These are phyloP conservation scores for Chamaenerion angustifolium DNA, from an alignment of 345 rosid species.

Conservation along the genomic window DNA sequence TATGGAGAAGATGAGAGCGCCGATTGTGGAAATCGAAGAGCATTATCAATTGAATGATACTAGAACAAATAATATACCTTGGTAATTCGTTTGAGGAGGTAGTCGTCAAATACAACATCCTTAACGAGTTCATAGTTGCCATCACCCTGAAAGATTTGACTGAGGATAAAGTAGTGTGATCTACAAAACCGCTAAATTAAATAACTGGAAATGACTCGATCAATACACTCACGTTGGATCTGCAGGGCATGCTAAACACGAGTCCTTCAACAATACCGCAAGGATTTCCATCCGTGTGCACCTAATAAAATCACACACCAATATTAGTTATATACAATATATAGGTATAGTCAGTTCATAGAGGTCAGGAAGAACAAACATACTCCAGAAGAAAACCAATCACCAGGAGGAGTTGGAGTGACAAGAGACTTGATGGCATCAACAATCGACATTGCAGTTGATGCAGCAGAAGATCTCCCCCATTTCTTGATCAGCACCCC, in stretches of 20 bases:
- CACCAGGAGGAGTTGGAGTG: slow-evolving; percentile 89
- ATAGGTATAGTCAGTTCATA: not conserved
- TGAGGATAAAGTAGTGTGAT: too few relatives aligned
- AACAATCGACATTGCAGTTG: slow-evolving; percentile 81
- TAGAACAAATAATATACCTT: slow-evolving; percentile 32
- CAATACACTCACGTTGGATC: slow-evolving; percentile 51
- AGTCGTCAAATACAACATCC: slow-evolving; percentile 69
- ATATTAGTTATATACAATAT: not conserved
- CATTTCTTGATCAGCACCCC: slow-evolving; percentile 86
- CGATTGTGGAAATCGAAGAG: too few relatives aligned
- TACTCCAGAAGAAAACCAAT: slow-evolving; percentile 95
- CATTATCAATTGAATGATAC: too few relatives aligned
- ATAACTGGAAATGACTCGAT: too few relatives aligned
- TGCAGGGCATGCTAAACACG: slow-evolving; percentile 98
- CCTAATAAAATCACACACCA: slow-evolving; percentile 29
- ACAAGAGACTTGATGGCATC: slow-evolving; percentile 86
- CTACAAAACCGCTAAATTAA: too few relatives aligned
- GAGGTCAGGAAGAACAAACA: slow-evolving; percentile 13
- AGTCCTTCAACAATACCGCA: slow-evolving; percentile 77
- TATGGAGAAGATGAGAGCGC: too few relatives aligned
- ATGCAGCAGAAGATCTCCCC: slow-evolving; percentile 99
- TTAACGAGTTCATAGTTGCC: slow-evolving; percentile 91
- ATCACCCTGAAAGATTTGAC: slow-evolving; percentile 47
- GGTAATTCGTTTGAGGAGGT: slow-evolving; percentile 57
- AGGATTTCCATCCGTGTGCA: slow-evolving; percentile 75